These are phyloP conservation scores for Caryopteris hybrid DNA, from an alignment of 305 asterid genomes.

Conservation along the genomic window DNA sequence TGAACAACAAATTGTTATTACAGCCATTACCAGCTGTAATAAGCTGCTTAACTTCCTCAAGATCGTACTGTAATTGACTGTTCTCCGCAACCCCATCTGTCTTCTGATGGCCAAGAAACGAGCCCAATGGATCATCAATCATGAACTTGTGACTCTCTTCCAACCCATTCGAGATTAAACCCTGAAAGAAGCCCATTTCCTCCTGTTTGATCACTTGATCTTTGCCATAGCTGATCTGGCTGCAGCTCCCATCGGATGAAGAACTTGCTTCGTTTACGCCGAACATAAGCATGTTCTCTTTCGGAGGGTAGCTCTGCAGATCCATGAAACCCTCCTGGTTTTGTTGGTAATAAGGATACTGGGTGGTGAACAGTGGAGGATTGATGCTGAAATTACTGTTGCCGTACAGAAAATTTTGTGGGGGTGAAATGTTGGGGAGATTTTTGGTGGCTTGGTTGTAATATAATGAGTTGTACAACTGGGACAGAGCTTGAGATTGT, in stretches of 20 bases:
- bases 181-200: constrained; percentile 15
- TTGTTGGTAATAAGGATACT: constrained; percentile 1
- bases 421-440: background rate
- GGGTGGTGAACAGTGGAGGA: background rate
- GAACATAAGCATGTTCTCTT: constrained; percentile 35
- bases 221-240: constrained; percentile 29
- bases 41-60: constrained; percentile 42
- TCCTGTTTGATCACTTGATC: constrained; percentile 23
- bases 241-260: constrained; percentile 44
- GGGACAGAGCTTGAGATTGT: constrained; percentile 8
- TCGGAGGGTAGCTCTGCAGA: constrained; percentile 17
- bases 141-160: constrained; percentile 22
- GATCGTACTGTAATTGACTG: constrained; percentile 33
- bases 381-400: background rate
- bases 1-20: constrained; percentile 20
- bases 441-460: constrained; percentile 15
- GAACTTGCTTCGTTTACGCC: constrained; percentile 41
- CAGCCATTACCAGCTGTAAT: constrained; percentile 10
- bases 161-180: constrained; percentile 12
- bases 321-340: constrained; percentile 19
- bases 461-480: constrained; percentile 25
- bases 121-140: constrained; percentile 16
- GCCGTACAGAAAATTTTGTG: constrained; percentile 19
- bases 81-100: constrained; percentile 14
- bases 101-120: constrained; percentile 14